Percentiles rank a stretch among this genome's conserved stretches.
These are phyloP conservation scores for Boechera retrofracta DNA, from an alignment of 345 rosid species.

Conservation along the genomic window DNA sequence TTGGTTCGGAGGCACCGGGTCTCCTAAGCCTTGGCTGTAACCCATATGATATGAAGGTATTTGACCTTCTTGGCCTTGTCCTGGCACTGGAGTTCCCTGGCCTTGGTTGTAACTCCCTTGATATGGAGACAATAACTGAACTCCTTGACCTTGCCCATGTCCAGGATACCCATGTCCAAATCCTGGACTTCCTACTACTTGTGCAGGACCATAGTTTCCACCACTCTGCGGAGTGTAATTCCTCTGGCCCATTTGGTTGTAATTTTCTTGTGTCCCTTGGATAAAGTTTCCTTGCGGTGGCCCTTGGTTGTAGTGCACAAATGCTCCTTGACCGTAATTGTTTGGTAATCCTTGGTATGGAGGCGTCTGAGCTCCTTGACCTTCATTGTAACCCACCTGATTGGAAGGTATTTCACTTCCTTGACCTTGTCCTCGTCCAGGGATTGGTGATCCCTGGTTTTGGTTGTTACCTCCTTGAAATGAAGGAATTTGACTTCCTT, in stretches of 20 bases:
- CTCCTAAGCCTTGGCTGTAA: conserved; percentile 55
- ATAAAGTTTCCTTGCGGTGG: conserved; percentile 27
- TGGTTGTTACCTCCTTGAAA: conserved; percentile 9
- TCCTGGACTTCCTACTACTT: conserved; percentile 30
- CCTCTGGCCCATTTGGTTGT: conserved; percentile 46
- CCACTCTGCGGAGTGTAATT: conserved; percentile 36
- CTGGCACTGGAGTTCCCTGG: conserved; percentile 4
- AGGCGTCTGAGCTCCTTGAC: conserved; percentile 50
- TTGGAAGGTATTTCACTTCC: conserved; percentile 47
- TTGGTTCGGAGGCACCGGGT: conserved; percentile 44
- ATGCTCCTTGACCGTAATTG: conserved; percentile 43
- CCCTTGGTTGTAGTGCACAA: conserved; percentile 42
- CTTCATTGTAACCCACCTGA: conserved; percentile 53
- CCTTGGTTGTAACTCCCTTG: conserved; percentile 47
- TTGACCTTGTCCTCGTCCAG: conserved; percentile 39
- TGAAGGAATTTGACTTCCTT: conserved; percentile 11
- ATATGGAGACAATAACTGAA: conserved; percentile 36
- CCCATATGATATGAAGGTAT: conserved; percentile 48
- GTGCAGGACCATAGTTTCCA: conserved; percentile 23
- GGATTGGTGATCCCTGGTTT: conserved; percentile 8
- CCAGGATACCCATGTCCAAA: conserved; percentile 24
- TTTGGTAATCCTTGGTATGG: conserved; percentile 46
- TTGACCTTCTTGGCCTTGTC: conserved; percentile 46
- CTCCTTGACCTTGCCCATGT: conserved; percentile 37
- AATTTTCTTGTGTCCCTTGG: conserved; percentile 42